A percentile compares a stretch with the other conserved stretches of the same genome.
Conservation (phyloP, 1,284 basidiomycete genomes). For the Ceratobasidium sp. region DNA sequence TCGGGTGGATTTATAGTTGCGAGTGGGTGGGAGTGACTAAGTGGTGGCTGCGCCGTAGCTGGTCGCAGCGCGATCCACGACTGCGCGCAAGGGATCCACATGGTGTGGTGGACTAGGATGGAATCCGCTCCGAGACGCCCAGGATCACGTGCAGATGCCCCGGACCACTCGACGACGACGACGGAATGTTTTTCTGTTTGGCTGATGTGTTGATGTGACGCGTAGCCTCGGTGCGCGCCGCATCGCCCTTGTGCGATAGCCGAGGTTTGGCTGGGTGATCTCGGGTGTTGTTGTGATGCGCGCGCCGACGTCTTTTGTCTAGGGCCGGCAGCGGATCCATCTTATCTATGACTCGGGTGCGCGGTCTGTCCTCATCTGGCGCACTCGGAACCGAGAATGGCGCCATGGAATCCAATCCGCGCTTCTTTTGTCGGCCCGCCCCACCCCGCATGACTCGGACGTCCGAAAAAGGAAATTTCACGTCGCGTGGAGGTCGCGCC, state of each 20-base stretch:
- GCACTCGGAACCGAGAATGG: slow-evolving; percentile 32
- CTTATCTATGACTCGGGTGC: slow-evolving; percentile 31
- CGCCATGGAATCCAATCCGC: slow-evolving; percentile 1
- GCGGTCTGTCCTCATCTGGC: neutral
- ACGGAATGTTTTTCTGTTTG: no score
- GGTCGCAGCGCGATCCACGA: slow-evolving; percentile 24
- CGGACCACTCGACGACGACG: no score
- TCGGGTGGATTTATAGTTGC: neutral
- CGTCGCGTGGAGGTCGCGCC: neutral
- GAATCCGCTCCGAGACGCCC: neutral
- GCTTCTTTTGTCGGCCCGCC: slow-evolving; percentile 7
- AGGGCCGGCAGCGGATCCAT: no score
- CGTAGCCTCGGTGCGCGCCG: no score
- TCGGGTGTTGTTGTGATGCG: no score
- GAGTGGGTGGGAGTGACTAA: neutral
- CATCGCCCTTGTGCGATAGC: no score
- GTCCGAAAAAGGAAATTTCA: slow-evolving; percentile 27
- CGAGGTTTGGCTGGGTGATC: no score
- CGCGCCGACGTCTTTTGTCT: no score
- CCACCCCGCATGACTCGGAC: slow-evolving; percentile 26
- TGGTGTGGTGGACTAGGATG: neutral
- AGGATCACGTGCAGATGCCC: neutral
- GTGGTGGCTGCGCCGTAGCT: slow-evolving; percentile 32
- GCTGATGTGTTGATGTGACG: no score
- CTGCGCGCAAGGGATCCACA: neutral